These are phyloP conservation scores for Golovinomyces cichoracearum DNA, from an alignment of 2,329 filamentous ascomycete species.

Conservation along the genomic window DNA sequence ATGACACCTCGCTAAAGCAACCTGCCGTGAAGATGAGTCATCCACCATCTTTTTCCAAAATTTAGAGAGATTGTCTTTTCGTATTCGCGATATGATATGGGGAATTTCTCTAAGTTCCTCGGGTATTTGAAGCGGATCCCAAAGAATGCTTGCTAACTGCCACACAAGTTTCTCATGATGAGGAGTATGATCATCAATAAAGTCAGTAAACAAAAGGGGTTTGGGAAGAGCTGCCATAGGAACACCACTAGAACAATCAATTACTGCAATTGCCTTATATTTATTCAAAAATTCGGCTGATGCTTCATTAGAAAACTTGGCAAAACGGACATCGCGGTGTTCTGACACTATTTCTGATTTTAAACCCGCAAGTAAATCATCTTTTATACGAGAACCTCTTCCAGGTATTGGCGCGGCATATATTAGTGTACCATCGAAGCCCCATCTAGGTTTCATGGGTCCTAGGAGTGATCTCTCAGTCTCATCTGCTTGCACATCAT, in stretches of 20 bases:
- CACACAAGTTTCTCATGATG: constrained; percentile 52
- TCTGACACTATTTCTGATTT: constrained; percentile 35
- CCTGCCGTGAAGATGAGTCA: constrained; percentile 25
- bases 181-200: constrained; percentile 23
- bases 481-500: constrained; percentile 33
- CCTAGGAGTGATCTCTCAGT: constrained; percentile 42
- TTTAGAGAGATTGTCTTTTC: constrained; percentile 38
- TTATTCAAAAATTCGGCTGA: constrained; percentile 27
- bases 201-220: constrained; percentile 23
- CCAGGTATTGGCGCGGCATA: constrained; percentile 26
- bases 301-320: constrained; percentile 33
- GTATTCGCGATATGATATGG: constrained; percentile 17
- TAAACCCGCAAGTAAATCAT: constrained; percentile 26
- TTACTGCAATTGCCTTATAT: constrained; percentile 29
- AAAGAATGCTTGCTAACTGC: constrained; percentile 67
- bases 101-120: constrained; percentile 17
- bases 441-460: constrained; percentile 57
- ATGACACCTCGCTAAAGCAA: constrained; percentile 31
- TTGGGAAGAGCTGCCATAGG: constrained; percentile 29
- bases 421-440: constrained; percentile 44
- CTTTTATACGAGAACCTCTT: constrained; percentile 13
- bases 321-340: constrained; percentile 36
- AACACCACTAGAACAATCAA: constrained; percentile 28
- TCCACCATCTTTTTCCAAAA: constrained; percentile 43
- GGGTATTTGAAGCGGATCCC: constrained; percentile 36